Percentiles rank a stretch among this genome's conserved stretches.
Evolutionary conservation across 352 stramenopile species (phyloP).

Genomic region (Globisporangium spiculum): DNA sequence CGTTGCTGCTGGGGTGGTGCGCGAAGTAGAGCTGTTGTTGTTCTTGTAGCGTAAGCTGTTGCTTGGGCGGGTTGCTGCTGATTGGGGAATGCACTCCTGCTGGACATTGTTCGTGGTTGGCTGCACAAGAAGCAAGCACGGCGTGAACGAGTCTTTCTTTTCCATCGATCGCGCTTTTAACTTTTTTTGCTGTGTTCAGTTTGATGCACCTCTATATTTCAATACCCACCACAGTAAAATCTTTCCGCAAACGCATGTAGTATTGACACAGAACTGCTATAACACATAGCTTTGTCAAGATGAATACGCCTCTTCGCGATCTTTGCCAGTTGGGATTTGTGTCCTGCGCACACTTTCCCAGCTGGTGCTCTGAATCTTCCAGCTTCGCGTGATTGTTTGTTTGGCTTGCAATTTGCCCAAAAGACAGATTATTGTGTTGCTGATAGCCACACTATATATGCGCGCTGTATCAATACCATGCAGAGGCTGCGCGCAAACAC

Average conservation of each 20-base stretch:
- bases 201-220: background rate
- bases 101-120: background rate
- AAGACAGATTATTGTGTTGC: background rate
- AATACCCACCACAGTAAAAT: background rate
- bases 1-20: background rate
- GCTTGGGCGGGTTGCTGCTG: background rate
- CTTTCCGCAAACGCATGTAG: too few relatives aligned
- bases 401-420: background rate
- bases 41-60: background rate
- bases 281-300: background rate
- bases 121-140: background rate
- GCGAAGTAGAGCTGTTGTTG: background rate
- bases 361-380: slow-evolving; percentile 9
- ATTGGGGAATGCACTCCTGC: background rate
- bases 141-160: background rate
- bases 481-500: background rate
- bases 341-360: slow-evolving; percentile 6
- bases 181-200: background rate
- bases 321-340: slow-evolving; percentile 6
- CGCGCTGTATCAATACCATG: background rate
- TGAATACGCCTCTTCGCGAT: background rate
- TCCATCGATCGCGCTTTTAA: background rate
- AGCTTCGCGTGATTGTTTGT: background rate
- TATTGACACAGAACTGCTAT: too few relatives aligned
- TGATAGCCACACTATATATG: background rate